Conservation (phyloP, 2,329 filamentous ascomycete genomes). For the Cordyceps tenuipes region DNA sequence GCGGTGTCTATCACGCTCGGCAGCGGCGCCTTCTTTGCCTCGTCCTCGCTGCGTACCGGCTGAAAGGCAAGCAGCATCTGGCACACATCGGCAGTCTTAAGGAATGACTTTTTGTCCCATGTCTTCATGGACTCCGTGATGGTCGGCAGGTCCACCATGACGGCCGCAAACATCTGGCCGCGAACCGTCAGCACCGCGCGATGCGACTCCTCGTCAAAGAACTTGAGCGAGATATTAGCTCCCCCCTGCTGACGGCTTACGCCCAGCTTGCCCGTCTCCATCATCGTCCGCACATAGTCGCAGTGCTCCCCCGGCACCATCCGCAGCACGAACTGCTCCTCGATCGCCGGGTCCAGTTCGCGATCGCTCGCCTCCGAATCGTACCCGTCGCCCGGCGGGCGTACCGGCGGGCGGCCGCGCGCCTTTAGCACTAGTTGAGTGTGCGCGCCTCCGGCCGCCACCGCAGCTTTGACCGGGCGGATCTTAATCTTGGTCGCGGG, state of each 20-base stretch:
- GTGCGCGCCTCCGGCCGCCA: slow-evolving; percentile 20
- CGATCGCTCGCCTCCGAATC: slow-evolving; percentile 92
- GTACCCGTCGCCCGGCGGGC: slow-evolving; percentile 79
- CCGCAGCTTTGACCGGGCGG: slow-evolving; percentile 27
- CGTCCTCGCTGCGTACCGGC: slow-evolving; percentile 54
- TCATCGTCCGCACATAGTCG: slow-evolving; percentile 69
- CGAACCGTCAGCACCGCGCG: slow-evolving; percentile 65
- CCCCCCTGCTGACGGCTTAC: slow-evolving; percentile 54
- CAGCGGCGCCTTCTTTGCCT: slow-evolving; percentile 57
- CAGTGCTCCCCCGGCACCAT: slow-evolving; percentile 82
- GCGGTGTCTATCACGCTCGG: slow-evolving; percentile 59
- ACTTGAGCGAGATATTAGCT: slow-evolving; percentile 72
- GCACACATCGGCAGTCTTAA: slow-evolving; percentile 81
- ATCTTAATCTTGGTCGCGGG: slow-evolving; percentile 47
- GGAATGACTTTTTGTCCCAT: slow-evolving; percentile 80
- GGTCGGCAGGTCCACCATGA: slow-evolving; percentile 75
- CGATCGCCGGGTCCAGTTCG: slow-evolving; percentile 78
- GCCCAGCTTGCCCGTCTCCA: slow-evolving; percentile 72
- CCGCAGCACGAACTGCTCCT: slow-evolving; percentile 81
- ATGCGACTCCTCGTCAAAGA: slow-evolving; percentile 65
- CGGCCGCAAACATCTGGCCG: slow-evolving; percentile 64
- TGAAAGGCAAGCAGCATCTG: slow-evolving; percentile 82
- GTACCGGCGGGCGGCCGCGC: slow-evolving; percentile 58
- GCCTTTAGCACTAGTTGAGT: slow-evolving; percentile 45
- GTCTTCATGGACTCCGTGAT: slow-evolving; percentile 89